A percentile compares a stretch with the other conserved stretches of the same genome.
phyloP scores from a whole-genome alignment of 768 basidiomycete genomes.

The Amanita inopinata region DNA sequence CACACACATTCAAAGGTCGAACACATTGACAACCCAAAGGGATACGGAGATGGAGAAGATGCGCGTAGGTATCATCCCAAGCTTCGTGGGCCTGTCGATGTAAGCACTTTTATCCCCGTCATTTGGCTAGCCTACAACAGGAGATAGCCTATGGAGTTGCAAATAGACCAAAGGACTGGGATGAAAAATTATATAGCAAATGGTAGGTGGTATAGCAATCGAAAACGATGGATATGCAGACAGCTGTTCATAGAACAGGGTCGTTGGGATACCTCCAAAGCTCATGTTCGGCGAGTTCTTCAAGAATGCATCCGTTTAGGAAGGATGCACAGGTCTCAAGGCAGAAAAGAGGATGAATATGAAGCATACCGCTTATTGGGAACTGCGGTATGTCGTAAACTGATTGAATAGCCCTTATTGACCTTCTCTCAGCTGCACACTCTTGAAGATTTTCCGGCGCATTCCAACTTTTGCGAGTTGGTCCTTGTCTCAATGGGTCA shows the following conservation, averaged over 20 bases:
- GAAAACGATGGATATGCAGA: background rate
- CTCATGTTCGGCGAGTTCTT: slow-evolving; percentile 62
- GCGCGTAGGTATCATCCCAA: slow-evolving; percentile 66
- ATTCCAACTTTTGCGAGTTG: slow-evolving; percentile 87
- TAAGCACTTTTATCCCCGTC: slow-evolving; percentile 18
- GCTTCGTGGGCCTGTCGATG: slow-evolving; percentile 77
- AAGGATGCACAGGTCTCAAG: slow-evolving; percentile 45
- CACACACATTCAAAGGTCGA: slow-evolving; percentile 44
- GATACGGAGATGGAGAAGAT: slow-evolving; percentile 80
- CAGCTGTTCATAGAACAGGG: slow-evolving; percentile 40
- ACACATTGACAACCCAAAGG: slow-evolving; percentile 91
- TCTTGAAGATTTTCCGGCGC: slow-evolving; percentile 81
- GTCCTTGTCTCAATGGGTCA: slow-evolving; percentile 68
- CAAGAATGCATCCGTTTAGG: slow-evolving; percentile 76
- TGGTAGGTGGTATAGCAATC: slow-evolving; percentile 23
- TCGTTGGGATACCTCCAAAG: slow-evolving; percentile 83
- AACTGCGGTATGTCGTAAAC: slow-evolving; percentile 35
- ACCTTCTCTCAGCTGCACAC: slow-evolving; percentile 49
- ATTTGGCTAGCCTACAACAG: background rate
- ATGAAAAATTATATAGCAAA: slow-evolving; percentile 98
- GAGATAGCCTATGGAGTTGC: slow-evolving; percentile 63
- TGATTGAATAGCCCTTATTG: background rate
- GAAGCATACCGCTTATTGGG: slow-evolving; percentile 79
- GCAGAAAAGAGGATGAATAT: slow-evolving; percentile 60
- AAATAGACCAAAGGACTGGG: slow-evolving; percentile 75